These are phyloP conservation scores for Cyphellophora europaea DNA, from an alignment of 2,329 filamentous ascomycete species.

Conservation along the genomic window DNA sequence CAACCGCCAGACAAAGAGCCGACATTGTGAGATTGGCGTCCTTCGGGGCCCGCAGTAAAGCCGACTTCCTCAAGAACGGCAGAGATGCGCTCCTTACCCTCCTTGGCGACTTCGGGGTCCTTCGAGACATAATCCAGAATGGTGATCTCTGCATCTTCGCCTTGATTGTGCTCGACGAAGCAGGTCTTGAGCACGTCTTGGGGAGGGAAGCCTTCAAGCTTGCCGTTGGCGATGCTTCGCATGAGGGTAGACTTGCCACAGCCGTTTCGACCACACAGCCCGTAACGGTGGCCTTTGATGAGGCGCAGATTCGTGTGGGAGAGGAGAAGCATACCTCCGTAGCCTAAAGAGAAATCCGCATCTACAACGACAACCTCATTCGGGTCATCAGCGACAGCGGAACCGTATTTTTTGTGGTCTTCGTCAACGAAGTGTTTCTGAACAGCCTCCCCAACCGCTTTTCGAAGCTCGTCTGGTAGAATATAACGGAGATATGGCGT, in stretches of 20 bases:
- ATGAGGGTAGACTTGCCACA: conserved; percentile 98
- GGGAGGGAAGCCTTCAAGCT: conserved; percentile 91
- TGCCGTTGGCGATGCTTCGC: conserved; percentile 90
- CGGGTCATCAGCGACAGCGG: conserved; percentile 77
- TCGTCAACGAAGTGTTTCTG: conserved; percentile 71
- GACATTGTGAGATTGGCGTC: conserved; percentile 79
- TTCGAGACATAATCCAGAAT: conserved; percentile 89
- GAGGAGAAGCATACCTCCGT: conserved; percentile 92
- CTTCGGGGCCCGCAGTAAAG: conserved; percentile 82
- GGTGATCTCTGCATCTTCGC: conserved; percentile 91
- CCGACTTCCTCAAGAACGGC: conserved; percentile 83
- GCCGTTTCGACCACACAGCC: conserved; percentile 92
- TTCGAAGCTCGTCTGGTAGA: conserved; percentile 52
- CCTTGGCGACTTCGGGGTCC: conserved; percentile 73
- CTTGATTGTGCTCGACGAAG: conserved; percentile 98
- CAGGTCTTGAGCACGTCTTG: conserved; percentile 90
- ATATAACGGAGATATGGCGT: conserved; percentile 67
- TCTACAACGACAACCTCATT: conserved; percentile 96
- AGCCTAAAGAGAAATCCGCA: conserved; percentile 92
- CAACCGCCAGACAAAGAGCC: conserved; percentile 94
- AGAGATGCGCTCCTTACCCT: conserved; percentile 72
- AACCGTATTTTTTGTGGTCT: conserved; percentile 78
- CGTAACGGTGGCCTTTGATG: conserved; percentile 93
- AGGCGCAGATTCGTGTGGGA: conserved; percentile 93
- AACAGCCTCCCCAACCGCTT: conserved; percentile 62